Evolutionary conservation across 2,329 filamentous ascomycete species (phyloP).

Genomic region (Apiospora kogelbergensis): DNA sequence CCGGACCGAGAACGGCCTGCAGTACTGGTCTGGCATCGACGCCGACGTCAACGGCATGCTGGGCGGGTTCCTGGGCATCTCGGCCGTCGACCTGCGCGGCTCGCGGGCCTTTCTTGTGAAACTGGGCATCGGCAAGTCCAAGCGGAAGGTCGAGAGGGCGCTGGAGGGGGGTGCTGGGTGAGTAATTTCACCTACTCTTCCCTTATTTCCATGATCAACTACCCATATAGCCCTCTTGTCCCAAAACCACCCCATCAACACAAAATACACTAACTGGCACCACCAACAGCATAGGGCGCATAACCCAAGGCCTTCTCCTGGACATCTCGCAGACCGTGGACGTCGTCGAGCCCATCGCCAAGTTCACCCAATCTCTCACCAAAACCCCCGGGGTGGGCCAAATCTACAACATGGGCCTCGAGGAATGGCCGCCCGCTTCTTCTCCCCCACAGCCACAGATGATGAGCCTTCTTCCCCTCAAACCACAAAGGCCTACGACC

Average conservation of each 20-base stretch:
- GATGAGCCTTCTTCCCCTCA: slow-evolving; percentile 35
- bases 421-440: slow-evolving; percentile 59
- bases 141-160: slow-evolving; percentile 27
- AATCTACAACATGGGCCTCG: slow-evolving; percentile 71
- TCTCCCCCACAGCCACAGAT: slow-evolving; percentile 34
- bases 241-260: no score
- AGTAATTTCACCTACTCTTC: slow-evolving; percentile 18
- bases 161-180: slow-evolving; percentile 44
- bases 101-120: slow-evolving; percentile 72
- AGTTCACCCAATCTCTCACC: slow-evolving; percentile 69
- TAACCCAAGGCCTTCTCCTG: slow-evolving; percentile 75
- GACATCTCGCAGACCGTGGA: slow-evolving; percentile 72
- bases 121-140: slow-evolving; percentile 48
- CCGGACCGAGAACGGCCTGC: slow-evolving; percentile 32
- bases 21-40: slow-evolving; percentile 48
- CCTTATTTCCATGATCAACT: no score
- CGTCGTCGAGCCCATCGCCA: slow-evolving; percentile 79
- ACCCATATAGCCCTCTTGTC: no score
- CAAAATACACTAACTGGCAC: no score
- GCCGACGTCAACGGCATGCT: slow-evolving; percentile 71
- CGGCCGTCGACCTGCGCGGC: slow-evolving; percentile 68
- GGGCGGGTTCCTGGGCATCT: slow-evolving; percentile 67
- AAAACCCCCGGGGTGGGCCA: slow-evolving; percentile 57
- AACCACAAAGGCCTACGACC: slow-evolving; percentile 57
- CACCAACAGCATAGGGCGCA: slow-evolving; percentile 69